phyloP scores from a whole-genome alignment of 176 grass and related monocot genomes.

The Eleusine indica region DNA sequence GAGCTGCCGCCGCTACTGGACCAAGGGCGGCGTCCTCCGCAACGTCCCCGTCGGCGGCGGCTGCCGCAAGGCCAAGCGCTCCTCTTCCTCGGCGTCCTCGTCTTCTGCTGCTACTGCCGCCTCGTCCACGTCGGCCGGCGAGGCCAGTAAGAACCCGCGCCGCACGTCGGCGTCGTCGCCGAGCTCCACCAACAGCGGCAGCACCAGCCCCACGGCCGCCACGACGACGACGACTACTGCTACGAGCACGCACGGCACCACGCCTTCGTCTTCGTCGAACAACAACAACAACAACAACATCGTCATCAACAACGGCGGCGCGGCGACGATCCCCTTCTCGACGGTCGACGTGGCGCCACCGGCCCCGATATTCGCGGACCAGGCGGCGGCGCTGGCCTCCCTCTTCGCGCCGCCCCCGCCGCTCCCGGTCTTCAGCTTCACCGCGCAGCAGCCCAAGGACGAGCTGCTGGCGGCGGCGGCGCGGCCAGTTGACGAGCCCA shows the following conservation, averaged over 20 bases:
- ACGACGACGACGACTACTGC: not conserved
- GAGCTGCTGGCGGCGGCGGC: not conserved
- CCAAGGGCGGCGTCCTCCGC: slow-evolving; percentile 84
- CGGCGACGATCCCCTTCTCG: slow-evolving; percentile 16
- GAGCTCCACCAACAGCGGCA: slow-evolving; percentile 35
- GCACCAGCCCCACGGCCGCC: slow-evolving; percentile 39
- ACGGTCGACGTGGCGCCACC: slow-evolving; percentile 45
- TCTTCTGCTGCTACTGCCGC: not conserved
- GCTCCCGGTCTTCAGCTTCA: slow-evolving; percentile 48
- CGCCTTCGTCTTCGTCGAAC: slow-evolving; percentile 19
- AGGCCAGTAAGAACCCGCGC: slow-evolving; percentile 39
- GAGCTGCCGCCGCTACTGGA: slow-evolving; percentile 97
- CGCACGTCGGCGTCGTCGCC: slow-evolving; percentile 36
- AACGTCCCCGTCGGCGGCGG: slow-evolving; percentile 92
- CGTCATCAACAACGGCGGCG: not conserved
- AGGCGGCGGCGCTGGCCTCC: slow-evolving; percentile 53
- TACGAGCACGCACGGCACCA: not conserved
- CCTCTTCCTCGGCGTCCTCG: slow-evolving; percentile 15
- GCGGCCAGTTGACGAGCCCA: not conserved
- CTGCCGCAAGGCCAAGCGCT: slow-evolving; percentile 70
- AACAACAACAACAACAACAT: slow-evolving; percentile 9
- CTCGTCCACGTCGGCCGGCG: slow-evolving; percentile 24
- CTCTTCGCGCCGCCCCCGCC: slow-evolving; percentile 48
- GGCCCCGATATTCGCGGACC: slow-evolving; percentile 60
- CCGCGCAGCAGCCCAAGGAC: slow-evolving; percentile 22